phyloP scores from a whole-genome alignment of 768 basidiomycete species.

The Mrakia gelida region DNA sequence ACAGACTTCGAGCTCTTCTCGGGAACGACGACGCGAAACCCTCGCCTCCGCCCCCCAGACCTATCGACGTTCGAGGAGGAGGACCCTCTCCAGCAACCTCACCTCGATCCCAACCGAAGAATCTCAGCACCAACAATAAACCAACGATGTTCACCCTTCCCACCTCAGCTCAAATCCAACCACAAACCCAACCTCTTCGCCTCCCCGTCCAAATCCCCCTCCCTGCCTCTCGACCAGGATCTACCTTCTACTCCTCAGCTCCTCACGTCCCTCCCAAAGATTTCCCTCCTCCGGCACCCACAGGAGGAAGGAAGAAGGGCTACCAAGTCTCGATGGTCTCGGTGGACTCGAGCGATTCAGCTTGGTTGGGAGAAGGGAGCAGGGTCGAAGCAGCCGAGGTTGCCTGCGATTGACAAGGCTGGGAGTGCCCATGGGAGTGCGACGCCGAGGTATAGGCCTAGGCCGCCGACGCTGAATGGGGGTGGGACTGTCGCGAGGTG shows the following conservation, averaged over 20 bases:
- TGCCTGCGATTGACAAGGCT: not conserved
- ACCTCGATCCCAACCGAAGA: not conserved
- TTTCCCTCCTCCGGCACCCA: not conserved
- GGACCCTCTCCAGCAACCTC: not conserved
- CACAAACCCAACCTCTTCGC: not conserved
- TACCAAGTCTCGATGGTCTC: not conserved
- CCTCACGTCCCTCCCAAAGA: not conserved
- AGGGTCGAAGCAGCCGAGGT: not conserved
- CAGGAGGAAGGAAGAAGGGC: not conserved
- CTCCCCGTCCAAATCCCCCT: slow-evolving; percentile 7
- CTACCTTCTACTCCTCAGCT: not conserved
- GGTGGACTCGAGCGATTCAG: slow-evolving; percentile 9
- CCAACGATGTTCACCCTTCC: not conserved
- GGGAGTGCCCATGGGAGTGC: not conserved
- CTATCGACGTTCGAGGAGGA: not conserved
- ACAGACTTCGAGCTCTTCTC: not conserved
- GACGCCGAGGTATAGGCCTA: not conserved
- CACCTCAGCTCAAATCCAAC: not conserved
- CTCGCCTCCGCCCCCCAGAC: not conserved
- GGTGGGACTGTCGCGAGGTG: slow-evolving; percentile 5
- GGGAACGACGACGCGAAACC: not conserved
- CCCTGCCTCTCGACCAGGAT: not conserved
- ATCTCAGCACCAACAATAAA: not conserved
- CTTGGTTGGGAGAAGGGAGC: slow-evolving; percentile 16
- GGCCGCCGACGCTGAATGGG: not conserved